Percentiles rank a stretch among this genome's conserved stretches.
Evolutionary conservation across 148 eudicot species (phyloP).

Genomic region (Heliosperma pusillum): DNA sequence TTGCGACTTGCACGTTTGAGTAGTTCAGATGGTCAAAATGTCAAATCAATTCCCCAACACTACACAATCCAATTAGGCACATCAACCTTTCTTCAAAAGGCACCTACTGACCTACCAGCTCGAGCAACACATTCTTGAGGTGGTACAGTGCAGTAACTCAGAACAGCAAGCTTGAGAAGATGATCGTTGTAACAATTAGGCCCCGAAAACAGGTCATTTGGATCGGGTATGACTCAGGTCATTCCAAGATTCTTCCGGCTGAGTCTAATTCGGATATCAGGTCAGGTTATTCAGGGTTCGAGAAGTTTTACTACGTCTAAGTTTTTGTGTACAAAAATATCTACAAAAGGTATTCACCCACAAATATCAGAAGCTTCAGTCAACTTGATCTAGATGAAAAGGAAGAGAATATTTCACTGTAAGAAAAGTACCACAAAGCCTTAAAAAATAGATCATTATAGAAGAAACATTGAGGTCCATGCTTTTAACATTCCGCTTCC

Average conservation of each 20-base stretch:
- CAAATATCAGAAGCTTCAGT: background rate
- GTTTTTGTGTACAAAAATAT: background rate
- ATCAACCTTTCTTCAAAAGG: background rate
- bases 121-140: background rate
- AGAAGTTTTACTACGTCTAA: background rate
- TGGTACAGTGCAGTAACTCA: background rate
- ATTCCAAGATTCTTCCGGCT: too few relatives aligned
- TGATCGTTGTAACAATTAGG: background rate
- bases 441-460: constrained; percentile 1
- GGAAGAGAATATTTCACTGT: background rate
- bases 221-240: too few relatives aligned
- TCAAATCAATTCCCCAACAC: background rate
- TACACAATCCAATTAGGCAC: background rate
- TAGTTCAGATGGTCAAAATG: background rate
- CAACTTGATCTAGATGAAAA: background rate
- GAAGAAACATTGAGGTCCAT: background rate
- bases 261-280: background rate
- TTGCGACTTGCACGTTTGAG: background rate
- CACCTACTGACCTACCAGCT: background rate
- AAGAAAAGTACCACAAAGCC: background rate
- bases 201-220: background rate
- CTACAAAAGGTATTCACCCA: background rate
- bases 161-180: background rate
- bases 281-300: background rate
- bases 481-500: constrained; percentile 10